Evolutionary conservation across 2,329 filamentous ascomycete genomes (phyloP).

Genomic region (Claviceps sorghi): DNA sequence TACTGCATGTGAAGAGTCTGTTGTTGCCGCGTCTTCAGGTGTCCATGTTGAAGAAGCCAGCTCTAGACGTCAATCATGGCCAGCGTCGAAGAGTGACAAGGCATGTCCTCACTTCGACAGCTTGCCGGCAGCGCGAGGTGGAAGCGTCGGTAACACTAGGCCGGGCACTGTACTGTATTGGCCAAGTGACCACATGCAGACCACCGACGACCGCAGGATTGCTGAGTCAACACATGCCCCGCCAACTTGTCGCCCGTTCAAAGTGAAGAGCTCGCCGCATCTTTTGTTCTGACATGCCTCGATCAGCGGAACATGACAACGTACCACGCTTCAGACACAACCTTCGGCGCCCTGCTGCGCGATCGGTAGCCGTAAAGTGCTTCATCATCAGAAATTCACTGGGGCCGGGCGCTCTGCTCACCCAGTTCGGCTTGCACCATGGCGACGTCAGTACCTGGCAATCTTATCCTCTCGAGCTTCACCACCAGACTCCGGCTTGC

Average conservation of each 20-base stretch:
- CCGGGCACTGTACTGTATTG: too few species aligned
- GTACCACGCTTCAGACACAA: not conserved
- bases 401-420: not conserved
- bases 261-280: not conserved
- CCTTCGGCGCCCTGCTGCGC: not conserved
- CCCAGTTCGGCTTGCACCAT: not conserved
- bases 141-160: too few species aligned
- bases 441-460: slow-evolving; percentile 2
- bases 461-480: not conserved
- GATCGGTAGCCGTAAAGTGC: not conserved
- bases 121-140: too few species aligned
- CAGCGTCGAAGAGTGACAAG: too few species aligned
- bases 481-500: not conserved
- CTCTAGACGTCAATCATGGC: too few species aligned
- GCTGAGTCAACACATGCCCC: not conserved
- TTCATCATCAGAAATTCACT: not conserved
- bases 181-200: too few species aligned
- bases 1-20: too few species aligned
- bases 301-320: not conserved
- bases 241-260: not conserved
- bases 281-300: not conserved
- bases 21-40: too few species aligned
- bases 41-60: too few species aligned
- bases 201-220: not conserved
- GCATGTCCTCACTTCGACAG: too few species aligned